These are phyloP conservation scores for Hericium rajendrae DNA, from an alignment of 768 basidiomycete species.

Conservation along the genomic window DNA sequence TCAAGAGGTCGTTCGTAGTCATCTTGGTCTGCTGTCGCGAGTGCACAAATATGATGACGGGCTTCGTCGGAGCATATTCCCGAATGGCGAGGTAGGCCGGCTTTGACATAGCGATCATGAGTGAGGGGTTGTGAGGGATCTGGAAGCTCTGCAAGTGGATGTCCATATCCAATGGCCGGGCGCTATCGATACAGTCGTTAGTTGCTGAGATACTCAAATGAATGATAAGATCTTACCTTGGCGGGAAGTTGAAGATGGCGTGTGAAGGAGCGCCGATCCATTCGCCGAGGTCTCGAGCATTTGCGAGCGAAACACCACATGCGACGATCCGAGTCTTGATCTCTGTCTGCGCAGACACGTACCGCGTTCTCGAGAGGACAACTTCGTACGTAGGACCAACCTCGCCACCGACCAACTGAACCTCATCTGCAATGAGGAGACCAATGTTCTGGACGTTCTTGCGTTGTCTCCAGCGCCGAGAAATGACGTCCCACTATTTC, in stretches of 20 bases:
- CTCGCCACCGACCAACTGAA: constrained; percentile 91
- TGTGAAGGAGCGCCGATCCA: constrained; percentile 96
- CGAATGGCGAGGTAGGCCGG: constrained; percentile 90
- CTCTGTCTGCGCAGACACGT: constrained; percentile 90
- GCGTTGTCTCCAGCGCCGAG: constrained; percentile 90
- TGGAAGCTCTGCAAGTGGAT: constrained; percentile 94
- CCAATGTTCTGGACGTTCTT: constrained; percentile 95
- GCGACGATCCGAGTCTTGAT: constrained; percentile 91
- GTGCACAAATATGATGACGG: constrained; percentile 88
- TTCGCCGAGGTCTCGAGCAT: constrained; percentile 91
- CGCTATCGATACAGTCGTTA: constrained; percentile 34
- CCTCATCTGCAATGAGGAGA: constrained; percentile 88
- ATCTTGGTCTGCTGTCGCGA: constrained; percentile 90
- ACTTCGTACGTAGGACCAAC: constrained; percentile 96
- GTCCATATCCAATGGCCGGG: constrained; percentile 95
- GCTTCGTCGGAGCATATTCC: constrained; percentile 78
- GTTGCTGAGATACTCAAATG: background rate
- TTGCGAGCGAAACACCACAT: constrained; percentile 89
- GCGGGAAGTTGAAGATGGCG: constrained; percentile 96
- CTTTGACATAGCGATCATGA: constrained; percentile 99
- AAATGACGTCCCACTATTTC: constrained; percentile 86
- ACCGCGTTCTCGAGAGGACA: constrained; percentile 91
- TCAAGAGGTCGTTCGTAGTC: constrained; percentile 84
- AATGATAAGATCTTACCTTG: constrained; percentile 41
- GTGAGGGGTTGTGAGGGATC: constrained; percentile 94